phyloP scores from a whole-genome alignment of 257 asterid species.

The Paulownia fortunei region DNA sequence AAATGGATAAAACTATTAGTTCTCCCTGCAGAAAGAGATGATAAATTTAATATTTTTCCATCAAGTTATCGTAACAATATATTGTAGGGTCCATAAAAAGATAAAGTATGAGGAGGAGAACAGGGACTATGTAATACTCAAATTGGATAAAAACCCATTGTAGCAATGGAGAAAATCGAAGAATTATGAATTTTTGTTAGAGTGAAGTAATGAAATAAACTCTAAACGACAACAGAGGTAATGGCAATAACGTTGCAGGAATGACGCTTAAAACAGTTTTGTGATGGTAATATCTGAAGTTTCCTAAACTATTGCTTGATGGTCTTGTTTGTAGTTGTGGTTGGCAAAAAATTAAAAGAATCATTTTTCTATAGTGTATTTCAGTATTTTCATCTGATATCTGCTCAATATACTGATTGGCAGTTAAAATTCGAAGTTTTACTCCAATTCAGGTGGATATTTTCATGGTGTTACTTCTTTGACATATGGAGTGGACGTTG shows the following conservation, averaged over 20 bases:
- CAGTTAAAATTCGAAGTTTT: constrained; percentile 23
- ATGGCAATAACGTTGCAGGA: not conserved
- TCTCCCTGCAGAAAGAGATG: not conserved
- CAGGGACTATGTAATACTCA: not conserved
- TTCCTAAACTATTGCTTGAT: not conserved
- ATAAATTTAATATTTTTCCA: not conserved
- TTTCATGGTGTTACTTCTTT: constrained; percentile 80
- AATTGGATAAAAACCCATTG: not conserved
- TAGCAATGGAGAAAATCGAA: not conserved
- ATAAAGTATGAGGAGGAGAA: not conserved
- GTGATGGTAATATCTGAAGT: constrained; percentile 9
- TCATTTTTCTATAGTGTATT: not conserved
- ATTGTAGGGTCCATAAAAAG: not conserved
- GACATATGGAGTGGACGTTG: constrained; percentile 88
- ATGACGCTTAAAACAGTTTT: not conserved
- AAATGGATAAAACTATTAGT: not conserved
- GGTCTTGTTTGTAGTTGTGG: constrained; percentile 8
- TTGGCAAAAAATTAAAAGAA: not conserved
- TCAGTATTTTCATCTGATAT: not conserved
- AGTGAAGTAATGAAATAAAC: not conserved
- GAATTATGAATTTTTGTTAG: not conserved
- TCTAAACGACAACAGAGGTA: not conserved
- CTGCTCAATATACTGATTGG: constrained; percentile 31
- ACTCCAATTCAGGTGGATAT: constrained; percentile 74
- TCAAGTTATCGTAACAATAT: not conserved